Evolutionary conservation across 2,329 filamentous ascomycete species (phyloP), one percentile per base, ranked within the genome.

Genomic region (Shiraia bambusicola): DNA sequence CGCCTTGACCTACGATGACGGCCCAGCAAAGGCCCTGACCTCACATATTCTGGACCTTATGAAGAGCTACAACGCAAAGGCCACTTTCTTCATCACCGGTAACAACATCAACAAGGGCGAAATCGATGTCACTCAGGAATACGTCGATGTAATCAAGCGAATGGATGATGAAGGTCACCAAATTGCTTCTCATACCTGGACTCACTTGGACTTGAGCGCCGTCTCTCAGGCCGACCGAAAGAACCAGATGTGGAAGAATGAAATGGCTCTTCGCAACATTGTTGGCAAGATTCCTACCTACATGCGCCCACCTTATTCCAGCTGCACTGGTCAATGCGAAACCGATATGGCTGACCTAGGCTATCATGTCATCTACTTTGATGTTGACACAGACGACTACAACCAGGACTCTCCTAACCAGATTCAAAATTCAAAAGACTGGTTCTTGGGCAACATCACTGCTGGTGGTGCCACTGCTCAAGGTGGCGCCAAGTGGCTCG

Each of bases 1-100:
- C 53, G 83, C 83, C 13, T 63, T 87, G 40, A 86, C 83, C 1
- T 86, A 79, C 52, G 83, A 86, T 52, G 83, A 86, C 59, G 83
- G 83, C 1, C 83, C 83, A 15, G 54, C 57, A 37, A 79, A 78
- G 49, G 65, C 73, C 14, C 84, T 81, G 63, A 86, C 83, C 1
- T 66, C 69, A 28, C 76, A 82, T 46, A 73, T 87, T 10, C 72
- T 86, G 10, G 78, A 86, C 54, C 71, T 83, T 39, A 73, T 87
- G 32, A 73, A 75, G 45, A 71, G 69, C 17, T 82, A 84, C 57
- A 70, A 76, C 19, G 82, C 80, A 11, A 83, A 80, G 50, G 83
- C 81, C 2, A 87, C 84, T 2, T 87, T 87, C 62, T 86, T 86
- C 64, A 73, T 86, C 47, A 80, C 76, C 6, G 78, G 78, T 4